Conservation (phyloP, 2,329 filamentous ascomycete genomes). For the Madurella mycetomatis region DNA sequence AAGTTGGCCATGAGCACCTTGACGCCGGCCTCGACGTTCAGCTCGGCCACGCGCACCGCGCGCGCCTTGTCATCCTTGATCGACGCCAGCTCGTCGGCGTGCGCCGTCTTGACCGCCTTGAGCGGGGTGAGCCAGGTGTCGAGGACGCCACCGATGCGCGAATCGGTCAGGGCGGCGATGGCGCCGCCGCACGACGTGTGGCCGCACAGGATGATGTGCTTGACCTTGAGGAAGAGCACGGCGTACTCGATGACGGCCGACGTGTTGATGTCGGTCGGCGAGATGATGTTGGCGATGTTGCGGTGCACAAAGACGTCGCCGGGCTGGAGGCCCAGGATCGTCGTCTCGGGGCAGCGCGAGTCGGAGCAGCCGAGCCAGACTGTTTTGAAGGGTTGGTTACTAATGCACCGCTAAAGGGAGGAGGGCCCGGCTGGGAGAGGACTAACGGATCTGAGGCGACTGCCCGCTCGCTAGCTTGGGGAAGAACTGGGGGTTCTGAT, state of each 20-base stretch:
- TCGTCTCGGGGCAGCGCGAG: slow-evolving; percentile 79
- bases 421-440: too few species aligned
- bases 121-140: slow-evolving; percentile 54
- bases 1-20: slow-evolving; percentile 64
- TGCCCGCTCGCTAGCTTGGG: slow-evolving; percentile 63
- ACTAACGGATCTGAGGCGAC: slow-evolving; percentile 56
- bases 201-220: slow-evolving; percentile 66
- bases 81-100: slow-evolving; percentile 53
- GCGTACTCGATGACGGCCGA: slow-evolving; percentile 75
- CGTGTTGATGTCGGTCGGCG: slow-evolving; percentile 69
- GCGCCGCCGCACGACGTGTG: slow-evolving; percentile 67
- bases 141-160: slow-evolving; percentile 48
- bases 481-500: slow-evolving; percentile 68
- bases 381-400: slow-evolving; percentile 24
- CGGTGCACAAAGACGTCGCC: slow-evolving; percentile 87
- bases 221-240: slow-evolving; percentile 65
- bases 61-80: slow-evolving; percentile 52
- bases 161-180: slow-evolving; percentile 49
- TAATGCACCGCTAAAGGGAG: not conserved
- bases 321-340: slow-evolving; percentile 70
- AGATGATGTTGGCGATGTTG: slow-evolving; percentile 83
- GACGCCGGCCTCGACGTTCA: slow-evolving; percentile 70
- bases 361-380: slow-evolving; percentile 88
- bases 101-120: slow-evolving; percentile 38
- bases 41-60: slow-evolving; percentile 62